Base-by-base conservation (phyloP, 139 green algal species). In the Chlamydomonas sp. region DNA sequence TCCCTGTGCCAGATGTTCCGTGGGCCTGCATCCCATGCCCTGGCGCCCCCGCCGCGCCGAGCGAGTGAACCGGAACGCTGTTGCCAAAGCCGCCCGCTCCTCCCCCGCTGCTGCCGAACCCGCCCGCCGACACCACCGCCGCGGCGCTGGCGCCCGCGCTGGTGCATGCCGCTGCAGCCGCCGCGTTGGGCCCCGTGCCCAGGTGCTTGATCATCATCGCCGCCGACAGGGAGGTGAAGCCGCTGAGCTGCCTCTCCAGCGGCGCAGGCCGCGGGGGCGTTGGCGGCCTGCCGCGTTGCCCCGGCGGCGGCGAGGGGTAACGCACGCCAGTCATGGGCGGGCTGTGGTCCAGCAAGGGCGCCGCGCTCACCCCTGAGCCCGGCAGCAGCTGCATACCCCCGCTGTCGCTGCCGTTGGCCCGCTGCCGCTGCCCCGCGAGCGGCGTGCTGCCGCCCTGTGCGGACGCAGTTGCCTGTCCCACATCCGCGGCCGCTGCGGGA, bases 121-220 rank as follows among this genome's bases (percentile, higher is more conserved):
- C 66, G 66, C 66, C 66, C 80, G 67, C 80, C 59, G 71, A 80
- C 20, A 86, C 82, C 0, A 15, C 49, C 14, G 82, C 82, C 59
- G 31, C 31, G 31, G 31, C 31, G 31, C 31, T 49, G 31, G 31
- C 31, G 31, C 31, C 31, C 31, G 31, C 31, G 31, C 31, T 49
- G 31, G 31, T 49, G 31, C 31, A 49, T 49, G 31, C 31, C 31
- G 79, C 82, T 9, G 72, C 76, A 14, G 79, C 69, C 72, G 64
- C 74, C 63, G 81, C 79, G 78, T 85, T 85, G 57, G 71, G 83
- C 6, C 86, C 69, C 64, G 75, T 71, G 60, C 72, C 78, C 77
- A 86, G 88, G 16, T 60, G 61, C 71, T 63, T 79, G 71, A 86
- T 79, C 82, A 86, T 86, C 82, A 86, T 86, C 9, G 82, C 82